phyloP scores from a whole-genome alignment of 2,329 filamentous ascomycete genomes.

The Zopfia rhizophila region DNA sequence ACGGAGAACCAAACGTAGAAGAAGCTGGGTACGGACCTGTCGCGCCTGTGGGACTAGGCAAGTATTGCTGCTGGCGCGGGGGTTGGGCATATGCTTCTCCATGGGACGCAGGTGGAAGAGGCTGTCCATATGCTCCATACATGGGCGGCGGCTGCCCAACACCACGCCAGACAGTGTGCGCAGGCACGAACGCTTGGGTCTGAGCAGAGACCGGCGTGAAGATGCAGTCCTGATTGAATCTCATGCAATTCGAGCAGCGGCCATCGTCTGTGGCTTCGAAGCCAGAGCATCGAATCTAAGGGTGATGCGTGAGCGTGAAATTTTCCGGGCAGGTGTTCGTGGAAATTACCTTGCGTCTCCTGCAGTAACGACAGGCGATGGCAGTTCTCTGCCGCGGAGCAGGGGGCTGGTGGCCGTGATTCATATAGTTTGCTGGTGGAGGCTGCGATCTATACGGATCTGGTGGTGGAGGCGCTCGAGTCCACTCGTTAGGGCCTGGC shows the following conservation, averaged over 20 bases:
- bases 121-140: slow-evolving; percentile 64
- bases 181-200: slow-evolving; percentile 78
- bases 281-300: slow-evolving; percentile 82
- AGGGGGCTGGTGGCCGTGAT: slow-evolving; percentile 53
- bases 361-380: slow-evolving; percentile 70
- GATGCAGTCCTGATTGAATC: slow-evolving; percentile 80
- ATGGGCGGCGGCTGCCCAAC: slow-evolving; percentile 58
- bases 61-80: slow-evolving; percentile 54
- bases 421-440: slow-evolving; percentile 52
- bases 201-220: slow-evolving; percentile 80
- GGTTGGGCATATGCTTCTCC: slow-evolving; percentile 50
- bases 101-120: slow-evolving; percentile 53
- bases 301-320: slow-evolving; percentile 16
- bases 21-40: slow-evolving; percentile 55
- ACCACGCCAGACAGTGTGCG: slow-evolving; percentile 70
- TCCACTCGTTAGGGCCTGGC: slow-evolving; percentile 60
- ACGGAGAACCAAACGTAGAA: slow-evolving; percentile 41
- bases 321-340: background rate
- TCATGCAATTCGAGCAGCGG: slow-evolving; percentile 76
- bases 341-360: slow-evolving; percentile 65
- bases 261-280: slow-evolving; percentile 78
- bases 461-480: slow-evolving; percentile 48
- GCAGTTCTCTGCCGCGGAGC: slow-evolving; percentile 70
- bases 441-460: slow-evolving; percentile 54
- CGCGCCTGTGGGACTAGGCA: slow-evolving; percentile 56